Conservation (phyloP, 352 stramenopile genomes). For the Ophiocytium majus region DNA sequence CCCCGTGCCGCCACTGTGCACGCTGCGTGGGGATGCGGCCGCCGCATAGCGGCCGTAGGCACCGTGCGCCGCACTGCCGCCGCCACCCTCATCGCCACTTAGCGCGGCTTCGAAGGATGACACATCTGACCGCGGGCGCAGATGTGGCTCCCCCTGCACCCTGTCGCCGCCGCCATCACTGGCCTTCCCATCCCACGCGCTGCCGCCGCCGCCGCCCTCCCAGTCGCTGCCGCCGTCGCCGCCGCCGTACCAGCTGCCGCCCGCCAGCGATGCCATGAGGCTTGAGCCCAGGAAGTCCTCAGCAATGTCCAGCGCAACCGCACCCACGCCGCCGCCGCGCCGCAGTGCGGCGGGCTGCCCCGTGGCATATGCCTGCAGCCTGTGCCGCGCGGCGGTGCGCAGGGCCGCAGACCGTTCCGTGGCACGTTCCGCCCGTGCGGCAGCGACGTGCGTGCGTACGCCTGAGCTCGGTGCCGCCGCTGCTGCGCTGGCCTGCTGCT, state of each 20-base stretch:
- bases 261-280: conserved; percentile 40
- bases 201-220: background rate
- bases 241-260: conserved; percentile 35
- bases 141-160: no score
- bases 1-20: no score
- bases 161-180: background rate
- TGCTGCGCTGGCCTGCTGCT: background rate
- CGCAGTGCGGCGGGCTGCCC: background rate
- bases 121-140: no score
- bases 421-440: background rate
- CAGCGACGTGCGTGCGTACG: background rate
- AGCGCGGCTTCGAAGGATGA: background rate
- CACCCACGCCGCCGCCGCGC: conserved; percentile 27
- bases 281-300: conserved; percentile 44
- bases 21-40: background rate
- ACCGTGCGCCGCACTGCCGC: background rate
- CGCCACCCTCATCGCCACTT: background rate
- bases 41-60: no score
- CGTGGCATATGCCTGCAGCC: background rate
- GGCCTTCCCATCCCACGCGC: background rate
- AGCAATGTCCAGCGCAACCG: conserved; percentile 49
- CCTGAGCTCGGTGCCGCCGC: background rate
- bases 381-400: background rate
- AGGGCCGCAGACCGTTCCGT: background rate
- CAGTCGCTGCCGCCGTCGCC: background rate